Evolutionary conservation across 345 rosid species (phyloP), one percentile per base, ranked within the genome.

Genomic region (Xanthoceras sorbifolium): DNA sequence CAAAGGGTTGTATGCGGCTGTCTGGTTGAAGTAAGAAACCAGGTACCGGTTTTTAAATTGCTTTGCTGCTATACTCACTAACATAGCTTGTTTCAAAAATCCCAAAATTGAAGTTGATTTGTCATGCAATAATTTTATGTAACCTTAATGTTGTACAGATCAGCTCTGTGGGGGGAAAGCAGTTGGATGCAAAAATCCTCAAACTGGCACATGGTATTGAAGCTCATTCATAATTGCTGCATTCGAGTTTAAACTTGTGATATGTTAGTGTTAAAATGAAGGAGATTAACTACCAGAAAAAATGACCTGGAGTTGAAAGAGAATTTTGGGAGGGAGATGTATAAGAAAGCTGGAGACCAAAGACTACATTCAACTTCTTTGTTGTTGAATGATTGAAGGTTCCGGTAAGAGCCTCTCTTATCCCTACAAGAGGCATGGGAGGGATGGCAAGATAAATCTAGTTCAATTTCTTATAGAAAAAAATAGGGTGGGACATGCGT

Each of bases 1-100:
- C 89, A 22, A 94, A 82, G 77, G 93, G 93, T 55, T 82, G 87
- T 75, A 87, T 34, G 17, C 78, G 89, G 77, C 87, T 89, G 40
- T 64, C 78, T 59, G 59, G 72, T 70, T 79, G 78, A 80, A 66
- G 76, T 20, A 26, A 55, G 29, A 20, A 67, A 36, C 42, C 64
- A 31, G 79, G 63, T 64, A 78, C 5, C 29, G 66, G 7, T 38
- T 26, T 60, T 9, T 12, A 50, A 55, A 25, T 72, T 42, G 12
- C 57, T 59, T 10, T 61, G 11, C 20, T 61, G 54, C 55, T 18
- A 14, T 26, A 17, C 55, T 15, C 57, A 60, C 29, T 0, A 62
- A 29, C 26, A 20, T 62, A 15, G 32, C 34, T 23, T 71, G 44
- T n/a, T 52, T 17, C 42, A 9, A 2, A 60, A 14, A 25, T 34